Evolutionary conservation across 2,329 filamentous ascomycete species (phyloP).

Genomic region (Leptosphaerulina australis): DNA sequence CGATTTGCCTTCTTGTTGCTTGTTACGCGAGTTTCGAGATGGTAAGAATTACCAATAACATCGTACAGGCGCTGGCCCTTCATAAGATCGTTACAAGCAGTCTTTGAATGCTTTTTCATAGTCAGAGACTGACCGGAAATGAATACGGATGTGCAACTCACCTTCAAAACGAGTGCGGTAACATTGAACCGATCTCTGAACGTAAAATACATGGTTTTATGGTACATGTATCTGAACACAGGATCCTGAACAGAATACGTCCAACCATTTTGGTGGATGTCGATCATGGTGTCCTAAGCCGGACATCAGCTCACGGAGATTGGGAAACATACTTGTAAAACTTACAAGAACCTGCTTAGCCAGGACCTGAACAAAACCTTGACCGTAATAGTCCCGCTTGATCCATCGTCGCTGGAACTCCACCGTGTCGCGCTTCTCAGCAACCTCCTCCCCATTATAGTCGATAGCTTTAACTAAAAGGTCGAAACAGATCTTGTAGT

Average conservation of each 20-base stretch:
- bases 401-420: background rate
- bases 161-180: background rate
- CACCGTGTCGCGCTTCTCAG: background rate
- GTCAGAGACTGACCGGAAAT: background rate
- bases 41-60: too few species aligned
- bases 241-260: background rate
- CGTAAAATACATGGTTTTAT: background rate
- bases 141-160: background rate
- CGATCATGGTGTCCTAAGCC: background rate
- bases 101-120: background rate
- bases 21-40: too few species aligned
- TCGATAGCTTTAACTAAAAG: background rate
- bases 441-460: background rate
- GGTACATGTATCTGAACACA: background rate
- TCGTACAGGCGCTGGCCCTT: background rate
- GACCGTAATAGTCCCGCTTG: background rate
- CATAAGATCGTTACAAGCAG: background rate
- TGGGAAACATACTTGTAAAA: too few species aligned
- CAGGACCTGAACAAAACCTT: background rate
- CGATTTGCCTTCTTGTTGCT: too few species aligned
- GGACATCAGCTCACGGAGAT: background rate
- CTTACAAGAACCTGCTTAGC: background rate
- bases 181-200: constrained; percentile 2
- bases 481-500: background rate
- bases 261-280: background rate